Conservation (phyloP, 176 grass and related monocot species). For the Oryza australiensis region DNA sequence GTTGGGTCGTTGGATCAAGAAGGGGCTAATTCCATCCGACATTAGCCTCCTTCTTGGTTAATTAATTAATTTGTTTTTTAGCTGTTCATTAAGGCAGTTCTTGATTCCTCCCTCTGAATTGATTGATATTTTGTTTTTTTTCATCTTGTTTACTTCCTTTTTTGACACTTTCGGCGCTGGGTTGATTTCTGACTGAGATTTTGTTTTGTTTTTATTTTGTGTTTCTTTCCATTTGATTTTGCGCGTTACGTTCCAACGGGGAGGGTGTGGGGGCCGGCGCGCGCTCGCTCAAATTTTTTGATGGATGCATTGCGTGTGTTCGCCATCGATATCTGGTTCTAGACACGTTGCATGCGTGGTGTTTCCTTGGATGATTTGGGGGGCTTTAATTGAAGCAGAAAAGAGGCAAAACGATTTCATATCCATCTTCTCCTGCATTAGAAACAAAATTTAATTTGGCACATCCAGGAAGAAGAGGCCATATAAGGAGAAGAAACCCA, state of each 20-base stretch:
- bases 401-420: not conserved
- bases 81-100: not conserved
- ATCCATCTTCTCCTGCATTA: not conserved
- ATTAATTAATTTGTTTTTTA: not conserved
- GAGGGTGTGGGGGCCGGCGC: not conserved
- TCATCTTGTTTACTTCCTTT: not conserved
- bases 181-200: not conserved
- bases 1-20: conserved; percentile 5
- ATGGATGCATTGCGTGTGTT: not conserved
- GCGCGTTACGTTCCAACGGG: not conserved
- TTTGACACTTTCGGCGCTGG: not conserved
- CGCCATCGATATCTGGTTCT: not conserved
- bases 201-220: not conserved
- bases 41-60: not conserved
- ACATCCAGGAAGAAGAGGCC: not conserved
- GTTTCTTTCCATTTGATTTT: conserved; percentile 2
- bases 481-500: not conserved
- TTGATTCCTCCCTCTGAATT: not conserved
- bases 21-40: conserved; percentile 2
- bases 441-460: conserved; percentile 6
- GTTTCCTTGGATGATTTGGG: not conserved
- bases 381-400: not conserved
- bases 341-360: not conserved
- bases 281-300: not conserved
- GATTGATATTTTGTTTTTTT: not conserved